These are phyloP conservation scores for Boletus fagicola DNA, from an alignment of 768 basidiomycete species.

Conservation along the genomic window DNA sequence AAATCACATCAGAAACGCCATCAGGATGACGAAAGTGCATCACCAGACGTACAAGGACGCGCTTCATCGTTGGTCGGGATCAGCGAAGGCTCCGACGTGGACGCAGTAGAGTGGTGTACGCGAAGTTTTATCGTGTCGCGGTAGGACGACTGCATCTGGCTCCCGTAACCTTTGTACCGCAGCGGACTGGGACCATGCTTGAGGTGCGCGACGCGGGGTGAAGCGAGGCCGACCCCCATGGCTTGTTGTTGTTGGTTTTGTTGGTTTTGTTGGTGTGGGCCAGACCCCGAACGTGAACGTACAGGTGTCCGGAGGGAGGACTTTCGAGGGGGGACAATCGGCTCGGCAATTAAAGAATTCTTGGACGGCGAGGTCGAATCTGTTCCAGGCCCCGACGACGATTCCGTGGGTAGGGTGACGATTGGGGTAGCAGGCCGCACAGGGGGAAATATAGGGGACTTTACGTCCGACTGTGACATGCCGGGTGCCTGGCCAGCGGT, in stretches of 20 bases:
- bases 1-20: constrained; percentile 12
- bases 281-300: constrained; percentile 33
- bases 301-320: constrained; percentile 33
- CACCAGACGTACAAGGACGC: constrained; percentile 43
- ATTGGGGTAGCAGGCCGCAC: constrained; percentile 19
- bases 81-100: constrained; percentile 81
- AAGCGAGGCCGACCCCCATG: constrained; percentile 21
- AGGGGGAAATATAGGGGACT: constrained; percentile 21
- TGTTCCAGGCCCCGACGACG: constrained; percentile 20
- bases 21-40: constrained; percentile 13
- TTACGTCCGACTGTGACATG: constrained; percentile 19
- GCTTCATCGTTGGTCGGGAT: constrained; percentile 51
- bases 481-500: constrained; percentile 31
- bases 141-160: constrained; percentile 37
- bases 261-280: constrained; percentile 13
- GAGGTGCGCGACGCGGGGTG: constrained; percentile 35
- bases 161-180: constrained; percentile 40
- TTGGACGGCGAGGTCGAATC: constrained; percentile 44
- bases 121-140: constrained; percentile 48
- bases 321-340: constrained; percentile 31
- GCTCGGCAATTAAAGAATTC: constrained; percentile 44
- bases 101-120: constrained; percentile 69
- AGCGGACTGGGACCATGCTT: constrained; percentile 44
- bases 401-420: constrained; percentile 26
- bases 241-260: constrained; percentile 24